Base-by-base conservation (phyloP, 1,139 yeast genomes). In the Spencermartinsiella ligniputridi region DNA sequence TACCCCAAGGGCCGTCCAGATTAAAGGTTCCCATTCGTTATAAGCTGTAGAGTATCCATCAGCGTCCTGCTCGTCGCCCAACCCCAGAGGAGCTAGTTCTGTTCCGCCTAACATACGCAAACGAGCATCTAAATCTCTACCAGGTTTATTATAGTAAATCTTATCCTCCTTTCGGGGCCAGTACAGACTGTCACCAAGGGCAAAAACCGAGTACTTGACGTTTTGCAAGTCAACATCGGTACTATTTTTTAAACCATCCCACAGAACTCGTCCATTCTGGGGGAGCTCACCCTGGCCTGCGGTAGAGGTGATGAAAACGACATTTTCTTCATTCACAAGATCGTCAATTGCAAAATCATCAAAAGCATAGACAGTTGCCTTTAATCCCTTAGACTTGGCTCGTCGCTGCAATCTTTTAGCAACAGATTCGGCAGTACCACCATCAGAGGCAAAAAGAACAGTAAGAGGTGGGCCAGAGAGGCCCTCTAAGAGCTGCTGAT, bases 231-330 rank as follows among this genome's bases (percentile, higher is more conserved):
- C 96, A 50, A 83, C 67, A 54, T 85, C 94, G 45, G 79, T 76
- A 22, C 85, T 67, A 47, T 70, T 68, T 67, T 87, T 89, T 54
- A 90, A 67, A 34, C 76, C 77, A 56, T 89, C 97, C 97, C 97
- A 90, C 61, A 89, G 82, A 44, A 73, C 76, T 58, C 90, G 87
- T 67, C 97, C 97, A 63, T 89, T 92, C 56, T 88, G 92, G 37
- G 97, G 97, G 70, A 90, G 83, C 67, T 90, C 97, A 74, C 97
- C 97, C 73, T 90, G 97, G 52, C 97, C 97, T 5, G 96, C 90
- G 41, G 97, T 90, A 3, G 97, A 87, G 20, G 92, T 74, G 41
- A 90, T 74, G 55, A 90, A 83, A 15, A 87, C 81, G 49, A 90
- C 76, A 63, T 88, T 87, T 50, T 86, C 86, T 64, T 87, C 96